These are phyloP conservation scores for Clohesyomyces aquaticus DNA, from an alignment of 495 filamentous ascomycete genomes.

Conservation along the genomic window DNA sequence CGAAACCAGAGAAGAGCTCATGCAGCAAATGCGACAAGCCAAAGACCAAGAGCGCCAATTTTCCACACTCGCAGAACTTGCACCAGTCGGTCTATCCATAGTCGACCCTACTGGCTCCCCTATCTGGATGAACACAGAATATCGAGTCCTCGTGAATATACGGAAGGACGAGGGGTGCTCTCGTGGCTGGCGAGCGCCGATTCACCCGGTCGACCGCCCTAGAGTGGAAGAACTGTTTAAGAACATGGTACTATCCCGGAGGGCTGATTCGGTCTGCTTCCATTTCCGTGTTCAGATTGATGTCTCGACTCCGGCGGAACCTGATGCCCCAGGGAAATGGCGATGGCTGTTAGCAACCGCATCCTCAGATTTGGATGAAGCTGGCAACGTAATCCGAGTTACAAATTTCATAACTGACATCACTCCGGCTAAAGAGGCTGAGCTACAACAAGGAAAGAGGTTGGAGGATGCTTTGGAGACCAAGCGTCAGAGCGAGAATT, in stretches of 20 bases:
- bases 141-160: background rate
- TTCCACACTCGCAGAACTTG: conserved; percentile 15
- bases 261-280: background rate
- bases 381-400: conserved; percentile 38
- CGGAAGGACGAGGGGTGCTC: background rate
- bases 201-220: conserved; percentile 14
- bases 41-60: conserved; percentile 19
- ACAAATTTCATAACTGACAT: conserved; percentile 38
- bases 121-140: background rate
- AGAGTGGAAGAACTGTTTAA: background rate
- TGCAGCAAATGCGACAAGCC: conserved; percentile 3
- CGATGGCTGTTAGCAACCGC: conserved; percentile 14
- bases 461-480: conserved; percentile 41
- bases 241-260: background rate
- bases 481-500: conserved; percentile 38
- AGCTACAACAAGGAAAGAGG: conserved; percentile 25
- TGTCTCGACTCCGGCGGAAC: background rate
- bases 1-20: conserved; percentile 8
- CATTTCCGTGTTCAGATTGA: conserved; percentile 13
- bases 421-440: conserved; percentile 35
- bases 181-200: conserved; percentile 3
- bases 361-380: conserved; percentile 17
- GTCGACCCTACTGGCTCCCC: background rate
- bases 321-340: conserved; percentile 1
- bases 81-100: conserved; percentile 14